Evolutionary conservation across 352 stramenopile species (phyloP).

Genomic region (Pythium chondricola): DNA sequence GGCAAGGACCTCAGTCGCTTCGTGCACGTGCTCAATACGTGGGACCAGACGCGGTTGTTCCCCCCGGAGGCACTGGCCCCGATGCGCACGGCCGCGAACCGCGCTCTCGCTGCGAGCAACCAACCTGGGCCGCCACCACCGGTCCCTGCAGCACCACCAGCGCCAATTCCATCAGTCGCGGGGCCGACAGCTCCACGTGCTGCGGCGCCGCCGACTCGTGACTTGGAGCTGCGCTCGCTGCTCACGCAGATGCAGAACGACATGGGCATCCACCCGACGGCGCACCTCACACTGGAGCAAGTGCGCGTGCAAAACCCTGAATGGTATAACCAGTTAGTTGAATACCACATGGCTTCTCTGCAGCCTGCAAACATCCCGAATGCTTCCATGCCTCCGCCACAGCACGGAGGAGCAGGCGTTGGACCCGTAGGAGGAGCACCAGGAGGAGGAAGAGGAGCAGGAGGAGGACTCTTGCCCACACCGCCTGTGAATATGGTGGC

Average conservation of each 20-base stretch:
- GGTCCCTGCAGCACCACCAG: slow-evolving; percentile 9
- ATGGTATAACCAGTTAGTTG: slow-evolving; percentile 78
- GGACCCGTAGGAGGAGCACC: too few relatives aligned
- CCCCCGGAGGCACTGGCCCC: slow-evolving; percentile 38
- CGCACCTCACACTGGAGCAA: slow-evolving; percentile 84
- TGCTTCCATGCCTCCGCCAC: too few relatives aligned
- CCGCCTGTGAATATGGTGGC: neutral
- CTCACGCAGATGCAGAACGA: slow-evolving; percentile 83
- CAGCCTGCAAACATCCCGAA: too few relatives aligned
- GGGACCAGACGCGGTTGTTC: slow-evolving; percentile 66
- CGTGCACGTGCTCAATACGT: slow-evolving; percentile 82
- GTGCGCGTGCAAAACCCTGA: slow-evolving; percentile 80
- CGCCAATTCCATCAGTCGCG: slow-evolving; percentile 41
- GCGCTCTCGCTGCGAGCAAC: slow-evolving; percentile 30
- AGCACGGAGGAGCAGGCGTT: too few relatives aligned
- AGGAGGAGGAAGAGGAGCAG: too few relatives aligned
- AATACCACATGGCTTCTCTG: slow-evolving; percentile 41
- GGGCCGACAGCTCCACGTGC: too few relatives aligned
- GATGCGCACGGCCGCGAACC: slow-evolving; percentile 65
- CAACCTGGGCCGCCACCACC: slow-evolving; percentile 25
- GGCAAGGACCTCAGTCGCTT: slow-evolving; percentile 79
- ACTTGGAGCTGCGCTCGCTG: slow-evolving; percentile 75
- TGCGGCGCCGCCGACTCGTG: too few relatives aligned
- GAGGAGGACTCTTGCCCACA: slow-evolving; percentile 10
- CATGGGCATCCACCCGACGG: slow-evolving; percentile 80